Evolutionary conservation across 257 asterid genomes (phyloP).

Genomic region (Coffea eugenioides): DNA sequence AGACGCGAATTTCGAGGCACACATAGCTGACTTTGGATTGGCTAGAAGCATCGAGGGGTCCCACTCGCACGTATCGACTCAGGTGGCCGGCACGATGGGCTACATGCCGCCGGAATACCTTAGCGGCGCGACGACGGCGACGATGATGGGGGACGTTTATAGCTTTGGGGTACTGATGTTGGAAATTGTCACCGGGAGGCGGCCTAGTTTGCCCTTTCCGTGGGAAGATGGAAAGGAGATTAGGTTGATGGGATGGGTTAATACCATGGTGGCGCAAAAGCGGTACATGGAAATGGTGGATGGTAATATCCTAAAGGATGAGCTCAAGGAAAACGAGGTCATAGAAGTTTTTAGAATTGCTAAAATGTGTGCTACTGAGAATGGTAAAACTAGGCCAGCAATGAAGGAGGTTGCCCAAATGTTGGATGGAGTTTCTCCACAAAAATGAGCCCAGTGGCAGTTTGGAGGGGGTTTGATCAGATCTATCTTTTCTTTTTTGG

Average conservation of each 20-base stretch:
- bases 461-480: neutral
- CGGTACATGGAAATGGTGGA: slow-evolving; percentile 67
- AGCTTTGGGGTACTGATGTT: slow-evolving; percentile 77
- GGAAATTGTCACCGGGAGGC: slow-evolving; percentile 60
- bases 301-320: slow-evolving; percentile 37
- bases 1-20: slow-evolving; percentile 56
- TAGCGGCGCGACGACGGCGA: slow-evolving; percentile 57
- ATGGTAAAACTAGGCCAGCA: slow-evolving; percentile 45
- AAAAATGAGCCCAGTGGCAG: neutral
- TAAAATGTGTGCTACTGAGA: slow-evolving; percentile 45
- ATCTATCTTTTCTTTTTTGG: neutral
- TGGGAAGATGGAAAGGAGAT: slow-evolving; percentile 70
- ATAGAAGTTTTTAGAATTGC: slow-evolving; percentile 57
- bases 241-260: slow-evolving; percentile 62
- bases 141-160: slow-evolving; percentile 62
- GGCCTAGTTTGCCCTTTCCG: slow-evolving; percentile 64
- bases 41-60: slow-evolving; percentile 66
- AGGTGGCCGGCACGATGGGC: slow-evolving; percentile 92
- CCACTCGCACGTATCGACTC: slow-evolving; percentile 79
- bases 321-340: slow-evolving; percentile 29
- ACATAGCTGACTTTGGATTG: slow-evolving; percentile 84
- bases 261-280: slow-evolving; percentile 34
- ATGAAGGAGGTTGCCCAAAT: slow-evolving; percentile 57
- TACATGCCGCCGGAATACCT: slow-evolving; percentile 93
- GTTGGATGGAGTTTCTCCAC: slow-evolving; percentile 34